phyloP scores from a whole-genome alignment of 345 rosid genomes.

The Lumnitzera littorea region DNA sequence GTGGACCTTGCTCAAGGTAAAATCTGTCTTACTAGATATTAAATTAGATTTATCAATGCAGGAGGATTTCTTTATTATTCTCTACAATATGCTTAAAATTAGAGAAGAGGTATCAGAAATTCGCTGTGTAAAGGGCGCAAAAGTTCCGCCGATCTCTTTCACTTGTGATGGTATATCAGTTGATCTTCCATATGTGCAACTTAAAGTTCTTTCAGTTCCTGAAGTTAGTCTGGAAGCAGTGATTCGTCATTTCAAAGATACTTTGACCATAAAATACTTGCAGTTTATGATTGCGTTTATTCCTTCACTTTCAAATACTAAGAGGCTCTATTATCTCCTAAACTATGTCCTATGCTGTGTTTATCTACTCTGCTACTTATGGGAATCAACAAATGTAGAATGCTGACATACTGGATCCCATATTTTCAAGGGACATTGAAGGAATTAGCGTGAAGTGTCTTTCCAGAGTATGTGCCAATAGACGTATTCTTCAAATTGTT shows the following conservation, averaged over 20 bases:
- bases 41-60: slow-evolving; percentile 9
- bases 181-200: slow-evolving; percentile 54
- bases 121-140: slow-evolving; percentile 39
- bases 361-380: background rate
- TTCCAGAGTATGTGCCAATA: slow-evolving; percentile 47
- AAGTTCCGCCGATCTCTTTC: slow-evolving; percentile 48
- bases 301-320: background rate
- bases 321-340: background rate
- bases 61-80: slow-evolving; percentile 50
- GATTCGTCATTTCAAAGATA: background rate
- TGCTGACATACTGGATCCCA: slow-evolving; percentile 39
- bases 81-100: slow-evolving; percentile 36
- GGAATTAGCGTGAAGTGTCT: slow-evolving; percentile 54
- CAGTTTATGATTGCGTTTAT: background rate
- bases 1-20: background rate
- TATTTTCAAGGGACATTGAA: slow-evolving; percentile 34
- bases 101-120: slow-evolving; percentile 32
- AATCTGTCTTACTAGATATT: background rate
- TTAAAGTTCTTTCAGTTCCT: slow-evolving; percentile 31
- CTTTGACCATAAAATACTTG: background rate
- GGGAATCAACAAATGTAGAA: slow-evolving; percentile 20
- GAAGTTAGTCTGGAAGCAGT: slow-evolving; percentile 21
- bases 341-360: background rate
- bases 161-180: slow-evolving; percentile 48
- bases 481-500: slow-evolving; percentile 38